Base-by-base conservation (phyloP, 768 basidiomycete species). In the Leccinellum rugosiceps region DNA sequence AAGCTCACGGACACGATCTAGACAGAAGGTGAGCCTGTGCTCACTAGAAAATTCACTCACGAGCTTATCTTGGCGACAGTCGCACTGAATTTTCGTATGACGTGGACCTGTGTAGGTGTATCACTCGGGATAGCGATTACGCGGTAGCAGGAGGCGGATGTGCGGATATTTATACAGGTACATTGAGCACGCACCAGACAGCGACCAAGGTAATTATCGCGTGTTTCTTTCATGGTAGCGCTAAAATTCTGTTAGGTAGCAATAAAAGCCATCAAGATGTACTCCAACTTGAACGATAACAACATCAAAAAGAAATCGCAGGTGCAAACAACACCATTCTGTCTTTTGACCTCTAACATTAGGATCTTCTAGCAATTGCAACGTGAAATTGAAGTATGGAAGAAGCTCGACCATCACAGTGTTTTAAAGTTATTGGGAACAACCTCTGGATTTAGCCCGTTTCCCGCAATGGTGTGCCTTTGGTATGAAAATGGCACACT, bases 321-420 rank as follows among this genome's bases (percentile, higher is more conserved):
- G 13, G 55, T 60, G 5, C n/a, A 10, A 38, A 15, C 9, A 11
- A 25, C 25, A 44, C 7, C n/a, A 14, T 8, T 38, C 17, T 19
- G 3, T 32, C 14, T 17, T 30, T 19, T 32, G 3, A 10, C 8
- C 4, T 11, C 53, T 58, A 32, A 56, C 19, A 19, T 4, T 21
- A 1, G 11, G 15, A 6, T 53, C 15, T 53, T 19, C 25, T 17
- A 58, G 59, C 30, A 48, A 26, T 31, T 60, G 10, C 44, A 28
- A 47, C 43, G 44, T 5, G 57, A 60, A 28, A 19, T 54, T 11
- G 25, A 43, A n/a, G 34, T 58, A 21, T 58, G 59, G 59, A 43
- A 32, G 52, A 60, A 46, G 21, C 52, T 60, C 28, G 26, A 41
- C 4, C 57, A 58, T 32, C 1, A 32, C 21, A 53, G 45, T 13